Evolutionary conservation across 371 early-diverging fungal genomes (phyloP).

Genomic region (Syncephalastrum racemosum): DNA sequence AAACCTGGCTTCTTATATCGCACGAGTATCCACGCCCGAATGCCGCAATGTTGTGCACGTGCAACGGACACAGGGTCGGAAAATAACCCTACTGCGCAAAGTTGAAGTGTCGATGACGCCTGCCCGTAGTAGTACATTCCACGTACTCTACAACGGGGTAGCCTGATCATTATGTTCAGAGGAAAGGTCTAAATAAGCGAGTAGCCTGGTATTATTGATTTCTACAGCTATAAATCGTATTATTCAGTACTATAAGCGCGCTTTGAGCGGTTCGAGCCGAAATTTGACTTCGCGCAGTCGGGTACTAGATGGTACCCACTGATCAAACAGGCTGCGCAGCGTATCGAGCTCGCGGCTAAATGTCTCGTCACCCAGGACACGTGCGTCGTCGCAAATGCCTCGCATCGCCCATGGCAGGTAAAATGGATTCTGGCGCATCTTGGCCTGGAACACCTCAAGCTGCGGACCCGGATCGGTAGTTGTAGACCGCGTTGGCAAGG

Average conservation of each 20-base stretch:
- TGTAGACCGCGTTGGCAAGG: background rate
- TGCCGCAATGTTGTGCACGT: too few relatives aligned
- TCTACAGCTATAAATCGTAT: too few relatives aligned
- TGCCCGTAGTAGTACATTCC: too few relatives aligned
- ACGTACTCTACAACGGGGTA: too few relatives aligned
- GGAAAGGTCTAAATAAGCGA: too few relatives aligned
- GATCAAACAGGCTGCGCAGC: slow-evolving; percentile 62
- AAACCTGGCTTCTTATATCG: too few relatives aligned
- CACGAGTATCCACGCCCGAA: too few relatives aligned
- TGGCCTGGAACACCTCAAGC: slow-evolving; percentile 50
- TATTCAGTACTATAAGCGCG: slow-evolving; percentile 12
- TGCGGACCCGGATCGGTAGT: slow-evolving; percentile 12
- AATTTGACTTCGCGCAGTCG: slow-evolving; percentile 80
- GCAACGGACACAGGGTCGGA: too few relatives aligned
- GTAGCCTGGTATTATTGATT: too few relatives aligned
- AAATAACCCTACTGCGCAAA: too few relatives aligned
- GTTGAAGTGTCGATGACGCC: too few relatives aligned
- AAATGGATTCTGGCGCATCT: slow-evolving; percentile 76
- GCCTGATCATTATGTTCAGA: too few relatives aligned
- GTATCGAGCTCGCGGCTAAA: slow-evolving; percentile 61
- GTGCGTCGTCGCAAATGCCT: slow-evolving; percentile 67
- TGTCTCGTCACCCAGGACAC: slow-evolving; percentile 51
- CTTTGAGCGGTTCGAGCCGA: slow-evolving; percentile 74
- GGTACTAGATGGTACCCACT: slow-evolving; percentile 80
- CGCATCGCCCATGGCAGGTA: slow-evolving; percentile 92